phyloP scores from a whole-genome alignment of 2,329 filamentous ascomycete genomes.

The Parastagonospora avenae region DNA sequence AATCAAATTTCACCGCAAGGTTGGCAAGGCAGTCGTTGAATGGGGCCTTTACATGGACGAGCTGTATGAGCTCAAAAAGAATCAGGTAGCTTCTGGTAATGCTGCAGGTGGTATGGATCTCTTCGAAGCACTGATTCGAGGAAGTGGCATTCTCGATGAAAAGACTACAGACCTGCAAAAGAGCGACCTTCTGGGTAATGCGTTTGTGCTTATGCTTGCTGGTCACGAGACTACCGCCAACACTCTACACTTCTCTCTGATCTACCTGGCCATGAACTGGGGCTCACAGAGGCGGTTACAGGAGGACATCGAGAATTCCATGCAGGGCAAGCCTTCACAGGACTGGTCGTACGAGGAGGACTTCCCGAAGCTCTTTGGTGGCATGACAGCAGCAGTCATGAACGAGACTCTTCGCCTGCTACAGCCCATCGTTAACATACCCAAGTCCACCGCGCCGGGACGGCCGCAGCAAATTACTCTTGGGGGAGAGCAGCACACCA shows the following conservation, averaged over 20 bases:
- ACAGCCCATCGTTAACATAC: slow-evolving; percentile 73
- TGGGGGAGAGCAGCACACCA: slow-evolving; percentile 61
- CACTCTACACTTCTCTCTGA: slow-evolving; percentile 71
- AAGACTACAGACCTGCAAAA: slow-evolving; percentile 39
- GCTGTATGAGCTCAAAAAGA: slow-evolving; percentile 66
- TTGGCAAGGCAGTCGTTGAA: slow-evolving; percentile 63
- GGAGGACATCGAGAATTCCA: slow-evolving; percentile 68
- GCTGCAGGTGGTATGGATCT: slow-evolving; percentile 59
- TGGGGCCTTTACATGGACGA: slow-evolving; percentile 73
- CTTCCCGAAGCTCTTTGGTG: slow-evolving; percentile 68
- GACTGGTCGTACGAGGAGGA: slow-evolving; percentile 74
- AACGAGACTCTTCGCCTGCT: slow-evolving; percentile 77
- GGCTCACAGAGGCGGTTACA: slow-evolving; percentile 69
- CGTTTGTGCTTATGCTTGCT: slow-evolving; percentile 67
- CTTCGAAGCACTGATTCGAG: slow-evolving; percentile 52
- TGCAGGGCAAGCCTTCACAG: slow-evolving; percentile 62
- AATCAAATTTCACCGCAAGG: slow-evolving; percentile 56
- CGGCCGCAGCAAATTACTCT: slow-evolving; percentile 62
- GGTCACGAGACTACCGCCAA: slow-evolving; percentile 84
- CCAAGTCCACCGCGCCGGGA: slow-evolving; percentile 62
- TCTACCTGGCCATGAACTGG: slow-evolving; percentile 70
- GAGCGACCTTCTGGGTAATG: slow-evolving; percentile 72
- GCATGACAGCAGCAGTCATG: slow-evolving; percentile 75
- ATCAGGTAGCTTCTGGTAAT: slow-evolving; percentile 45
- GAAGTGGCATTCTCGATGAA: slow-evolving; percentile 39